Evolutionary conservation across 2,329 filamentous ascomycete genomes (phyloP).

Genomic region (Hysterium pulicare): DNA sequence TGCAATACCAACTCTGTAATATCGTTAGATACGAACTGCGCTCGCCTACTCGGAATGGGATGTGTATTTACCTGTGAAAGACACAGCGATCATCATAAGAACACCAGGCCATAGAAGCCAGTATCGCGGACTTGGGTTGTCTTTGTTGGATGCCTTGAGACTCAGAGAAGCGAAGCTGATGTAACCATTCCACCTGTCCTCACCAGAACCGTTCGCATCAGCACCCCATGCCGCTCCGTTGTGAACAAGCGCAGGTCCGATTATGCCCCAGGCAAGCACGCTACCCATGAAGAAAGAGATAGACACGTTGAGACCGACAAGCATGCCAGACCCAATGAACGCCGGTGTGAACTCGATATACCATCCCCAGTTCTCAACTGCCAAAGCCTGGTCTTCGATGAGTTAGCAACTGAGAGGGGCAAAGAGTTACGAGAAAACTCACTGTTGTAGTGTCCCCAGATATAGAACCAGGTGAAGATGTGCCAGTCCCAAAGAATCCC

Average conservation of each 20-base stretch:
- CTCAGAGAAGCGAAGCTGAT: constrained; percentile 41
- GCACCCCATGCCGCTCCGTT: constrained; percentile 49
- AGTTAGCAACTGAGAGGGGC: neutral
- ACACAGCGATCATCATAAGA: constrained; percentile 50
- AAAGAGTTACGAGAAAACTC: neutral
- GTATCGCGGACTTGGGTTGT: constrained; percentile 48
- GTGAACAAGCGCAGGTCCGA: constrained; percentile 56
- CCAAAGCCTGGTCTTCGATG: constrained; percentile 41
- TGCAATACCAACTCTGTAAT: constrained; percentile 38
- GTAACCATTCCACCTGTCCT: constrained; percentile 45
- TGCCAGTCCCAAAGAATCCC: constrained; percentile 62
- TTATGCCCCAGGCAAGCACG: constrained; percentile 55
- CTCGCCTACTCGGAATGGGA: neutral
- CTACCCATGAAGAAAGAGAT: constrained; percentile 57
- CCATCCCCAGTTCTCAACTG: constrained; percentile 62
- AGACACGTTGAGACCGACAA: constrained; percentile 58
- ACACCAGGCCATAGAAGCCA: constrained; percentile 54
- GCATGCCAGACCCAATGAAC: constrained; percentile 59
- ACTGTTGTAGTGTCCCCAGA: constrained; percentile 52
- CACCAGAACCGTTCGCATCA: constrained; percentile 25
- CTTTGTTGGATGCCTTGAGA: constrained; percentile 35
- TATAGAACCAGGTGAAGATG: constrained; percentile 53
- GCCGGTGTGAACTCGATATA: constrained; percentile 58
- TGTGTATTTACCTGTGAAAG: constrained; percentile 38
- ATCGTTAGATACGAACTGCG: neutral